Evolutionary conservation across 139 green algal species (phyloP), one percentile per base, ranked within the genome.

Genomic region (Chlorella ohadii): DNA sequence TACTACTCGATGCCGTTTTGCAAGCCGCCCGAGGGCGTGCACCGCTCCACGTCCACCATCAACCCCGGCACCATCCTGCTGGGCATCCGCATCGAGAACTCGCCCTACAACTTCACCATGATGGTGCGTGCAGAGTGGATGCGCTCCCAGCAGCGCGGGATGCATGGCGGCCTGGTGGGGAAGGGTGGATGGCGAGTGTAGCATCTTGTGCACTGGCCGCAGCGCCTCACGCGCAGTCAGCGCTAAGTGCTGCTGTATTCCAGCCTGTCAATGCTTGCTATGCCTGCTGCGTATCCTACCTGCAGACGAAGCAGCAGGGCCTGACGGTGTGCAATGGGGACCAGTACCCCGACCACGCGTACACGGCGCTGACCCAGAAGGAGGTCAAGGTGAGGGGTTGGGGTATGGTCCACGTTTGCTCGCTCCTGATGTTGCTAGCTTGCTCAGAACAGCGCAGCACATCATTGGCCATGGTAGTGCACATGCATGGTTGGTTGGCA

Each of bases 1-100:
- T 99, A 99, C 86, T 99, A 99, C 89, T 91, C 87, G 16, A 86
- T 98, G 85, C 96, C 96, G 0, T 99, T 99, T 82, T 99, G 96
- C 91, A 92, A 93, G 75, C 97, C 97, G 4, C 33, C 78, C 4
- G 94, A 95, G 83, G 97, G 95, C 16, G 86, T 98, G 9, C 83
- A 95, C 34, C 91, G 87, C 34, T 86, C 93, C 15, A 73, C 90
- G 9, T 91, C 87, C 82, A 90, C 88, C 51, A 93, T 97, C 56
- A 99, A 99, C 86, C 92, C 96, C 27, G 96, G 96, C 56, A 99
- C 98, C 20, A 92, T 99, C 22, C 79, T 99, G 41, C 89, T 95
- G 82, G 96, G 96, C 31, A 91, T 97, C 16, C 85, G 92, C 34
- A 97, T 97, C 47, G 88, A 98, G 65, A 98, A 95, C 85, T 98